Base-by-base conservation (phyloP, 1,284 basidiomycete genomes). In the Mixia osmundae region DNA sequence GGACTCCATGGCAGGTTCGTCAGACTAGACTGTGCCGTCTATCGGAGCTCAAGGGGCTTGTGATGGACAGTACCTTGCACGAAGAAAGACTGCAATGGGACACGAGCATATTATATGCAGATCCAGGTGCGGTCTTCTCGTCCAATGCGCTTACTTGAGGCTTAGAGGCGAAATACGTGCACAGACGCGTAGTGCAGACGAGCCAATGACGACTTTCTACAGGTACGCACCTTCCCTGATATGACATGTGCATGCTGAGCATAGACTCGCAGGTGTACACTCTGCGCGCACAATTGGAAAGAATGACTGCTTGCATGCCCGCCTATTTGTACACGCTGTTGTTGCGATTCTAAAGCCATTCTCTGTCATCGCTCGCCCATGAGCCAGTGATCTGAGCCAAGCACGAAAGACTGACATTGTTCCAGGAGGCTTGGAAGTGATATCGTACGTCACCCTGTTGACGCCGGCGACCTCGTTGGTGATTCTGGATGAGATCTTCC, bases 381-480 rank as follows among this genome's bases (percentile, higher is more conserved):
- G n/a, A n/a, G n/a, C n/a, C n/a, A n/a, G n/a, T n/a, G n/a, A n/a
- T n/a, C n/a, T n/a, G n/a, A n/a, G n/a, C n/a, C n/a, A n/a, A n/a
- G n/a, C n/a, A n/a, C n/a, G n/a, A n/a, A n/a, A n/a, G n/a, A n/a
- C n/a, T n/a, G n/a, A n/a, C n/a, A n/a, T n/a, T n/a, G 66, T 67
- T 45, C 78, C 82, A 37, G 91, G 89, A 27, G 89, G 91, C 62
- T 99, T 97, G 42, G 78, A 85, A 11, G 89, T 91, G 42, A 97
- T 82, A 56, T 99, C 91, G 56, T 91, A 91, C 5, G 27, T 15
- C 24, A 61, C 56, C 26, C 59, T 44, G 43, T 59, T 58, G 54
- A 95, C 72, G 18, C 89, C 89, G 45, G 65, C 61, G 5, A 91
- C 85, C 61, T 99, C 91, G 59, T 97, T 99, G 30, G 91, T 99